Base-by-base conservation (phyloP, 495 filamentous ascomycete species). In the Penicillium dipodomyicola region DNA sequence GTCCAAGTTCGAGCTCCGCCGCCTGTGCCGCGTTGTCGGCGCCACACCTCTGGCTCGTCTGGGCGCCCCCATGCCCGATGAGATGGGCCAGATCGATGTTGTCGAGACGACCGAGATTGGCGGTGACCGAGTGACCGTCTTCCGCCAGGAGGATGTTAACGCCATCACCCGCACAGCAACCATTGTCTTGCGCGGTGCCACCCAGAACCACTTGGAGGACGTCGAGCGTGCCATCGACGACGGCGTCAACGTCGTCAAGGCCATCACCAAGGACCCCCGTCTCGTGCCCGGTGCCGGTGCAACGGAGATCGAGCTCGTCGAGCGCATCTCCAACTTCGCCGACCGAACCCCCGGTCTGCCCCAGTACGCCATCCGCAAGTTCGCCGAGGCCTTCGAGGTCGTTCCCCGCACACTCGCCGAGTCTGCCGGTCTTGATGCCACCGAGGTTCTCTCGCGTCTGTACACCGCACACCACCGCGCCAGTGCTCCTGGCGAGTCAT, bases 81-180 rank as follows among this genome's bases (percentile, higher is more conserved):
- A 99, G 81, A 97, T 97, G 92, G 95, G 95, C 59, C 87, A 72
- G 60, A 81, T 97, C 57, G 95, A 99, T 74, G 74, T 99, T 27
- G 93, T 99, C 19, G 95, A 97, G 82, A 99, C 95, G 7, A 83
- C 93, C 43, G 95, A 99, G 75, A 97, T 99, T 70, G 95, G 95
- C 54, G 95, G 95, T 67, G 95, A 99, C 79, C 89, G 95, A 35
- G 95, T 99, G 40, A 99, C 95, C 9, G 93, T 97, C 20, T 99
- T 99, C 84, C 80, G 95, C 60, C 95, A 99, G 80, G 94, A 97
- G 75, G 86, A 92, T 59, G 89, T 91, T 66, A 87, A 91, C 67
- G 90, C 97, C 58, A 80, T 83, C 19, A 97, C 95, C 6, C 84
- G 90, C 61, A 99, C 95, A 44, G 89, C 95, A 14, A 99, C 95